Conservation (phyloP, 2,329 filamentous ascomycete genomes). For the Elsinoe fawcettii region DNA sequence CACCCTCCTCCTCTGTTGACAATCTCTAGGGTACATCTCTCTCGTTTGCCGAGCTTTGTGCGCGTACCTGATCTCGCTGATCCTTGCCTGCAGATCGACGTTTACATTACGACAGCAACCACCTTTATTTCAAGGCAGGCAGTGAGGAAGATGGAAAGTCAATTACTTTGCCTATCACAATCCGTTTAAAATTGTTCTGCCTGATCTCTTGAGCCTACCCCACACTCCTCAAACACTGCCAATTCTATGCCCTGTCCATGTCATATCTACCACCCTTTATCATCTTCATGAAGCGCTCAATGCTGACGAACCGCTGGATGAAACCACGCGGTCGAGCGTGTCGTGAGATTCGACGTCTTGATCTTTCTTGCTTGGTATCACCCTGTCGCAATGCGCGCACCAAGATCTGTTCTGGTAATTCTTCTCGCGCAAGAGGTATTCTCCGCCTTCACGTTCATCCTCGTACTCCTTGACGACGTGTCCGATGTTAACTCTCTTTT, state of each 20-base stretch:
- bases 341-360: background rate
- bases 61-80: slow-evolving; percentile 14
- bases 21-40: background rate
- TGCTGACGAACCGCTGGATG: slow-evolving; percentile 10
- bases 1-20: background rate
- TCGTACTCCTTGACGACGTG: slow-evolving; percentile 80
- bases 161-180: slow-evolving; percentile 1
- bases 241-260: background rate
- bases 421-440: slow-evolving; percentile 63
- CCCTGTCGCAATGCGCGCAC: slow-evolving; percentile 85
- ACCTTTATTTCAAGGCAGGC: background rate
- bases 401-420: slow-evolving; percentile 64
- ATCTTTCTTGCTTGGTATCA: slow-evolving; percentile 55
- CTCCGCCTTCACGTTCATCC: slow-evolving; percentile 61
- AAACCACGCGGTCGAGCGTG: background rate
- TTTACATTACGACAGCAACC: slow-evolving; percentile 9
- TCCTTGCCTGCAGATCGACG: slow-evolving; percentile 11
- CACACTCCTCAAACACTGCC: slow-evolving; percentile 6
- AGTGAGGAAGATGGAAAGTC: background rate
- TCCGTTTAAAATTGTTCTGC: background rate
- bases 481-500: slow-evolving; percentile 72
- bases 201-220: slow-evolving; percentile 1
- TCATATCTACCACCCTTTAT: slow-evolving; percentile 2
- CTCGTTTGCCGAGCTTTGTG: slow-evolving; percentile 1
- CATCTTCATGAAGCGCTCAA: background rate